Evolutionary conservation across 345 rosid species (phyloP), one percentile per base, ranked within the genome.

Genomic region (Lepidium sativum): DNA sequence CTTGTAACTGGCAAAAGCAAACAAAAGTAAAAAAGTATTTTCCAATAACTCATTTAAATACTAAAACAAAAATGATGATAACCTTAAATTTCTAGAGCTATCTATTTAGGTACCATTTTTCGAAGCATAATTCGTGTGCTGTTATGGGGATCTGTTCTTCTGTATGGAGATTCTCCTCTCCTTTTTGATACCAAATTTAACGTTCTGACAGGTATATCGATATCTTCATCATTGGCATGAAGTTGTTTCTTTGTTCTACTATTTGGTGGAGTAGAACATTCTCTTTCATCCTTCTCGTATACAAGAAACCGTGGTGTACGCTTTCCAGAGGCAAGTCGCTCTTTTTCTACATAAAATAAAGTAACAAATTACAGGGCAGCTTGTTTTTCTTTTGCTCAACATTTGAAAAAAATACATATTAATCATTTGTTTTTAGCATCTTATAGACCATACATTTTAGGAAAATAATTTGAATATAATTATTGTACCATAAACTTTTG

Each of bases 261-360:
- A 70, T 64, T 80, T 42, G 16, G 72, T 17, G 73, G 72, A 70
- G 38, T 63, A 60, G 35, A 60, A 80, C 63, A 80, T 51, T 77
- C 83, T 65, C 55, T 76, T 29, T 70, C 81, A 42, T 75, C 83
- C 77, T 66, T 80, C 73, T 69, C 75, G 54, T 45, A 6, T 41
- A 95, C 83, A 54, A 82, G 91, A 57, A 88, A n/a, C 21, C 98
- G 94, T 58, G 96, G 97, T 35, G 98, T 95, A 80, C 99, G 88
- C 82, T 79, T 95, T 73, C 89, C 78, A 65, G 84, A 83, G 53
- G 84, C 94, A 82, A 81, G 84, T 67, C 84, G 89, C 65, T 79
- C 86, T 18, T 32, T 74, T 65, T 75, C 99, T 95, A 65, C 61
- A 65, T 72, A 35, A 65, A 55, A 50, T 20, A 27, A 65, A 63